Conservation (phyloP, 306 rosid genomes). For the Quercus gilva region DNA sequence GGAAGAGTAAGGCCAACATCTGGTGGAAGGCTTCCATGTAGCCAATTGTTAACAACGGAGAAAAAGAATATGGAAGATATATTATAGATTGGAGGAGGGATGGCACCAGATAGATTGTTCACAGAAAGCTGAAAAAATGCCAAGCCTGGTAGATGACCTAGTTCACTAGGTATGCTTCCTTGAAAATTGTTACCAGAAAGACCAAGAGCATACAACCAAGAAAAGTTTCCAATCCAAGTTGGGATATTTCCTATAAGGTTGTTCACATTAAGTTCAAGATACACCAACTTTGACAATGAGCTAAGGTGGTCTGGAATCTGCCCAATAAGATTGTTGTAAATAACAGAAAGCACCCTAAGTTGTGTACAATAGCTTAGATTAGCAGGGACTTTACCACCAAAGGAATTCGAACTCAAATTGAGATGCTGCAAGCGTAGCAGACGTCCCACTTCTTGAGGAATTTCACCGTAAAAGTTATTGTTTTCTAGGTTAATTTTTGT, state of each 20-base stretch:
- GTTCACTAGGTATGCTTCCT: not conserved
- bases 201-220: too few species aligned
- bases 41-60: too few species aligned
- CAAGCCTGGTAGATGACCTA: slow-evolving; percentile 26
- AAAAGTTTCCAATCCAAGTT: slow-evolving; percentile 43
- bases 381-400: slow-evolving; percentile 35
- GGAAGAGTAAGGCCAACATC: too few species aligned
- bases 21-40: too few species aligned
- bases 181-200: too few species aligned
- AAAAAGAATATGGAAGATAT: too few species aligned
- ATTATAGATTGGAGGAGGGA: too few species aligned
- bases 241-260: slow-evolving; percentile 33
- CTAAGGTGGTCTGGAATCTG: slow-evolving; percentile 7
- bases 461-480: slow-evolving; percentile 27
- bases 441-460: slow-evolving; percentile 14
- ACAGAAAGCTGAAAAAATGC: slow-evolving; percentile 3
- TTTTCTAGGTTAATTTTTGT: slow-evolving; percentile 8
- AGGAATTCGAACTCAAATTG: slow-evolving; percentile 12
- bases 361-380: slow-evolving; percentile 35
- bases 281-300: slow-evolving; percentile 9
- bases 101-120: too few species aligned
- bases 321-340: slow-evolving; percentile 1
- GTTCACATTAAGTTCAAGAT: not conserved
- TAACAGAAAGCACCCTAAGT: not conserved
- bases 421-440: slow-evolving; percentile 26